These are phyloP conservation scores for Leucocoprinus leucothites DNA, from an alignment of 768 basidiomycete species.

Conservation along the genomic window DNA sequence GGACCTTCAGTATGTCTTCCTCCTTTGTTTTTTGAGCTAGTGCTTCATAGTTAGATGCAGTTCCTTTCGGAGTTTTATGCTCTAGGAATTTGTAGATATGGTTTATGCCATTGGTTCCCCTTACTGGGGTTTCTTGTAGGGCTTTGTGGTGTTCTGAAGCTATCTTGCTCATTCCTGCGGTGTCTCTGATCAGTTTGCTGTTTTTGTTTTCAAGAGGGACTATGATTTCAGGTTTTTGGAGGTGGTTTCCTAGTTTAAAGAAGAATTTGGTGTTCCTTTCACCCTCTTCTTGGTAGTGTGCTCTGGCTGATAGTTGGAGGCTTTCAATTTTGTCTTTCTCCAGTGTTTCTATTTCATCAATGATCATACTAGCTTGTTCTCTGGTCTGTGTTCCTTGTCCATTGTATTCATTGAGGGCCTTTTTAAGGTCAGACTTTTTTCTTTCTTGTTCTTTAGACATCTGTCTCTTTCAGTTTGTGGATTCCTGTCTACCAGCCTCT, in stretches of 20 bases:
- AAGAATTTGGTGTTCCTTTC: not conserved
- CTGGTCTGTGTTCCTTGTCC: too few species aligned
- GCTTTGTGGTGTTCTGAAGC: not conserved
- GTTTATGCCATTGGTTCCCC: not conserved
- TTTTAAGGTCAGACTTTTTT: not conserved
- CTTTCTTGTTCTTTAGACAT: not conserved
- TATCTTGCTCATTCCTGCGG: constrained; percentile 5
- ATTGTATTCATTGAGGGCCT: too few species aligned
- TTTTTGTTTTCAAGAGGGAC: not conserved
- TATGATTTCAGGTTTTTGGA: not conserved
- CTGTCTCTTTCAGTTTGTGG: not conserved
- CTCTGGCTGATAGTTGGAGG: not conserved
- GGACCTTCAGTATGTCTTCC: not conserved
- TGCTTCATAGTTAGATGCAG: too few species aligned
- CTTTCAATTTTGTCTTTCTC: not conserved
- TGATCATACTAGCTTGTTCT: not conserved
- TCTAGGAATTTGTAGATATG: not conserved
- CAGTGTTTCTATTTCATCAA: not conserved
- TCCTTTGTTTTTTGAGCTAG: not conserved
- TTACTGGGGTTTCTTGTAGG: not conserved
- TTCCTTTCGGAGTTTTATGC: not conserved
- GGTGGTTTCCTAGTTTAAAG: not conserved
- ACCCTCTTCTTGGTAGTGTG: not conserved
- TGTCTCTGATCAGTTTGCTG: too few species aligned
- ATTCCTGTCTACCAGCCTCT: not conserved